Evolutionary conservation across 2,329 filamentous ascomycete species (phyloP).

Genomic region (Stachybotrys elegans): DNA sequence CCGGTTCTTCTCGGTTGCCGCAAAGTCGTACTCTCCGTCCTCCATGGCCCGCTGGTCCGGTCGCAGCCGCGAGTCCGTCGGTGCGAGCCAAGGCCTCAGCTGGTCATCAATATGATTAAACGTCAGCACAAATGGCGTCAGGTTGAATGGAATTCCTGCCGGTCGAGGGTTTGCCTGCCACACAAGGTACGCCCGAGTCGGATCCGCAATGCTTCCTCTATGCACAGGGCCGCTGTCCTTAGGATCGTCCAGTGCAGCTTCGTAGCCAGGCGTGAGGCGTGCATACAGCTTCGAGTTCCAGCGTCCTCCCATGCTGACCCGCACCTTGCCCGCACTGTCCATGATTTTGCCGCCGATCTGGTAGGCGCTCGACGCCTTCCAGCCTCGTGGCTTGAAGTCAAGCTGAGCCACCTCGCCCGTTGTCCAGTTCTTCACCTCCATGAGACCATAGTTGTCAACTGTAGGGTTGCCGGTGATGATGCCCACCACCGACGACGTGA

Average conservation of each 20-base stretch:
- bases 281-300: constrained; percentile 99
- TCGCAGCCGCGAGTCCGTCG: constrained; percentile 87
- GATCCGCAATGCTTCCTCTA: constrained; percentile 53
- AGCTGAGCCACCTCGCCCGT: constrained; percentile 86
- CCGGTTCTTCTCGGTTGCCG: constrained; percentile 88
- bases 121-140: constrained; percentile 92
- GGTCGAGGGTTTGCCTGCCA: constrained; percentile 87
- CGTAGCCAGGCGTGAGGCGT: constrained; percentile 84
- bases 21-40: constrained; percentile 92
- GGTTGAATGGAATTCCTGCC: constrained; percentile 85
- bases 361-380: constrained; percentile 91
- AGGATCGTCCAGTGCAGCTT: constrained; percentile 61
- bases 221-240: constrained; percentile 32
- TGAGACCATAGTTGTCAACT: constrained; percentile 95
- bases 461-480: constrained; percentile 96
- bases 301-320: constrained; percentile 84
- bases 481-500: constrained; percentile 93
- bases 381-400: constrained; percentile 92
- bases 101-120: constrained; percentile 88
- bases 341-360: constrained; percentile 83
- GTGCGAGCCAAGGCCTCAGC: constrained; percentile 72
- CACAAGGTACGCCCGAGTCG: constrained; percentile 77
- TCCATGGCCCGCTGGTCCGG: constrained; percentile 98
- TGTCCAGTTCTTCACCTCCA: constrained; percentile 97
- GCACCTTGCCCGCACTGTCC: constrained; percentile 71